Conservation (phyloP, 2,329 filamentous ascomycete species). For the Fusarium neocosmosporiellum region DNA sequence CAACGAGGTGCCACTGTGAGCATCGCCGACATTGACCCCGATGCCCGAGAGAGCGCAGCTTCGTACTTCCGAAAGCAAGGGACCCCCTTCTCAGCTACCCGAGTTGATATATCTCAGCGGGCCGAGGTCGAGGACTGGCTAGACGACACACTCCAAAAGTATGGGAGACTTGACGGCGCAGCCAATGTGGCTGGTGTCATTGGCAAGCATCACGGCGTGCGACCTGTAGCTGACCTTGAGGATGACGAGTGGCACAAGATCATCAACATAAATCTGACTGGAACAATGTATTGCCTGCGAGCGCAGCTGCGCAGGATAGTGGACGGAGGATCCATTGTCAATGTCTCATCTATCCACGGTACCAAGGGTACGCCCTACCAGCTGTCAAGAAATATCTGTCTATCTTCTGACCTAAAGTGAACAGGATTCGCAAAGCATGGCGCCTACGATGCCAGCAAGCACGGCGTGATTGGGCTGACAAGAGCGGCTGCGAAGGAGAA, state of each 20-base stretch:
- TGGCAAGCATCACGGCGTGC: slow-evolving; percentile 55
- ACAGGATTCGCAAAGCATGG: slow-evolving; percentile 50
- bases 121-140: slow-evolving; percentile 64
- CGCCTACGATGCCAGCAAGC: slow-evolving; percentile 55
- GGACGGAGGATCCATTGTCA: slow-evolving; percentile 68
- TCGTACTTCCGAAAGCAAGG: slow-evolving; percentile 46
- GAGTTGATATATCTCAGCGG: slow-evolving; percentile 61
- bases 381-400: background rate
- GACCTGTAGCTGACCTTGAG: slow-evolving; percentile 55
- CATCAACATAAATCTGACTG: slow-evolving; percentile 61
- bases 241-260: slow-evolving; percentile 62
- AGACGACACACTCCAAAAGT: slow-evolving; percentile 56
- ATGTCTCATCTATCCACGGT: slow-evolving; percentile 60
- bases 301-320: slow-evolving; percentile 55
- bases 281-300: slow-evolving; percentile 63
- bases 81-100: slow-evolving; percentile 49
- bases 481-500: slow-evolving; percentile 52
- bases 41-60: slow-evolving; percentile 44
- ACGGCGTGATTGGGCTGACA: slow-evolving; percentile 52
- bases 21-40: slow-evolving; percentile 52
- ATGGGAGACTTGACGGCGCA: slow-evolving; percentile 65
- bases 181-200: slow-evolving; percentile 67
- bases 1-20: slow-evolving; percentile 52
- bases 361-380: slow-evolving; percentile 54
- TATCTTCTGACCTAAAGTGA: slow-evolving; percentile 24